Base-by-base conservation (phyloP, 2,329 filamentous ascomycete species). In the Colletotrichum sp. region DNA sequence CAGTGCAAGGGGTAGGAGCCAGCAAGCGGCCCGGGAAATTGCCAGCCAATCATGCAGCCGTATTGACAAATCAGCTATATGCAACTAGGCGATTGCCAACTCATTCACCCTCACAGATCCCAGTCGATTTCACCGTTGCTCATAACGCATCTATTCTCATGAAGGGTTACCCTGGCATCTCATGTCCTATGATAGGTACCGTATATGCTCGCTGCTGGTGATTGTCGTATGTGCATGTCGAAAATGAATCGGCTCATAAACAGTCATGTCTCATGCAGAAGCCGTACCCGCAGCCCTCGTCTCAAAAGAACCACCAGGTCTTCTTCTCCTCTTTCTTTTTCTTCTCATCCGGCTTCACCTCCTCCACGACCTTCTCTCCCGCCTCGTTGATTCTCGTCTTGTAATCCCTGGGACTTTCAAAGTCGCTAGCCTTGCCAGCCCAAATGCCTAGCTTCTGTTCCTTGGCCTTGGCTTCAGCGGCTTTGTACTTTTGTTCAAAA, bases 351-450 rank as follows among this genome's bases (percentile, higher is more conserved):
- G 43, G 43, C 43, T 52, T 52, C 43, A 52, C n/a, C n/a, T 52
- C 43, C 43, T 77, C 43, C 43, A 52, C 43, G 2, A 52, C 43
- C 43, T 77, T 70, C 24, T 36, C 59, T 43, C 76, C 81, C 69
- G 70, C 21, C 8, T 77, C 77, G 10, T 78, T 81, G 81, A 86
- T 87, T 68, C 89, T 84, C 9, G 83, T 93, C 88, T 99, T 99
- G 85, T 95, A 99, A 75, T 95, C 93, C 79, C 96, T 91, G 10
- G 97, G 97, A 82, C 93, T 98, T 87, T 98, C 96, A 81, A 93
- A 93, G 75, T 88, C 85, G 77, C 88, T 88, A 81, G 86, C 86
- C 75, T 91, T 90, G 36, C 90, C 89, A 63, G 90, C 88, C 97
- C 97, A 98, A 86, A 98, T 91, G 1, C 95, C 95, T 78, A 86